A percentile compares a stretch with the other conserved stretches of the same genome.
These are phyloP conservation scores for Triticum urartu DNA, from an alignment of 176 grass and related monocot genomes.

Conservation along the genomic window DNA sequence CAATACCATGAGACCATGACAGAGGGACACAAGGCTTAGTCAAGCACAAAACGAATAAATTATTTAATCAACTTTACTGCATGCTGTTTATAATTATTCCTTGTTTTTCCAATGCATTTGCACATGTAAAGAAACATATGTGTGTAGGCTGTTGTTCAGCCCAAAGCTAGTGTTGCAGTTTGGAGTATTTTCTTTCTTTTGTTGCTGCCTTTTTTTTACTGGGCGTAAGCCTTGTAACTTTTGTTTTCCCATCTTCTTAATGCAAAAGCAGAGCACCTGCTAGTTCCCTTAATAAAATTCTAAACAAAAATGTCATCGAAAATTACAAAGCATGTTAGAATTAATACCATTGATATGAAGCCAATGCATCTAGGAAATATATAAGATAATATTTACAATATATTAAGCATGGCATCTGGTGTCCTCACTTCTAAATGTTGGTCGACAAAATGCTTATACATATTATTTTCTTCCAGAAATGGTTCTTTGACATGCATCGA, in stretches of 20 bases:
- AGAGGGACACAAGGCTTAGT: not conserved
- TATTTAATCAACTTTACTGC: not conserved
- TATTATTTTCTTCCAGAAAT: not conserved
- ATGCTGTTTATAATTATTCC: not conserved
- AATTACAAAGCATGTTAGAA: constrained; percentile 12
- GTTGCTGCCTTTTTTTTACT: not conserved
- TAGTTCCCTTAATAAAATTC: not conserved
- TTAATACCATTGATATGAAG: not conserved
- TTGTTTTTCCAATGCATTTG: not conserved
- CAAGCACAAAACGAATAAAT: not conserved
- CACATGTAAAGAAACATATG: constrained; percentile 10
- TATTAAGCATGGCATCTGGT: not conserved
- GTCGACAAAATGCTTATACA: not conserved
- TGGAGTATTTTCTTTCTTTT: constrained; percentile 1
- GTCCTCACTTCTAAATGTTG: not conserved
- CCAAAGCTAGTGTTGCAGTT: not conserved
- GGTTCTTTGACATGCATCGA: not conserved
- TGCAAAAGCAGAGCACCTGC: not conserved
- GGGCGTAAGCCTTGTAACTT: not conserved
- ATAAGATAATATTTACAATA: not conserved
- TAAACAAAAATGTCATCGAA: not conserved
- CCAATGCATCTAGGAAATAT: constrained; percentile 5
- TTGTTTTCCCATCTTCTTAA: not conserved
- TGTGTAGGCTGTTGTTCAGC: not conserved
- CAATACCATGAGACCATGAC: not conserved